Evolutionary conservation across 495 filamentous ascomycete species (phyloP), one percentile per base, ranked within the genome.

Genomic region (Annulohypoxylon stygium): DNA sequence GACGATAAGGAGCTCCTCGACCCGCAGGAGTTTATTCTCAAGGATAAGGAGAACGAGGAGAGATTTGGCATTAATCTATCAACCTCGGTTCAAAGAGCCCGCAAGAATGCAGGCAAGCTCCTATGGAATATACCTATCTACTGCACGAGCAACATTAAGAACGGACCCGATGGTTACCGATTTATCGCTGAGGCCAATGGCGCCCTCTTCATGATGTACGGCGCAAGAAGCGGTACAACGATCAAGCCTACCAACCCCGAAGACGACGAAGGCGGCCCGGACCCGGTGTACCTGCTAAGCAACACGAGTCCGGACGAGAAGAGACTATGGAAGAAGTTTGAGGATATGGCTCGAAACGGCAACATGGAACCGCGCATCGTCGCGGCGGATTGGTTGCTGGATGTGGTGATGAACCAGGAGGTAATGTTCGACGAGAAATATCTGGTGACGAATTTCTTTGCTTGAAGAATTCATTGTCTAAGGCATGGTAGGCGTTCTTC

Each of bases 171-270:
- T 0, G 92, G 91, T 6, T 98, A 92, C 80, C 89, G 91, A 73
- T 87, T 87, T 12, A 97, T 99, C 69, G 90, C 94, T 45, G 89
- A 91, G 71, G 89, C 92, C 16, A 98, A 99, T 80, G 95, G 97
- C 23, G 97, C 95, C 34, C 85, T 86, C 20, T 96, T 93, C 76
- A 84, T 87, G 55, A 77, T 91, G n/a, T 99, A 93, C 79, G 87
- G 89, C n/a, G 92, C 90, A 10, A 85, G 92, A 14, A 87, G 89
- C 55, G 87, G 88, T 8, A 81, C 89, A 26, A 86, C 83, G 0
- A 88, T 90, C 61, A 85, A 78, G 84, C 85, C 75, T 65, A 90
- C 78, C 63, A 89, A 67, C 71, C 81, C 84, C 10, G 88, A 89
- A 41, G 86, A 89, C 4, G 88, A 90, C 20, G 84, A 85, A 14